phyloP scores from a whole-genome alignment of 2,329 filamentous ascomycete species.

The Diaporthe australafricana region DNA sequence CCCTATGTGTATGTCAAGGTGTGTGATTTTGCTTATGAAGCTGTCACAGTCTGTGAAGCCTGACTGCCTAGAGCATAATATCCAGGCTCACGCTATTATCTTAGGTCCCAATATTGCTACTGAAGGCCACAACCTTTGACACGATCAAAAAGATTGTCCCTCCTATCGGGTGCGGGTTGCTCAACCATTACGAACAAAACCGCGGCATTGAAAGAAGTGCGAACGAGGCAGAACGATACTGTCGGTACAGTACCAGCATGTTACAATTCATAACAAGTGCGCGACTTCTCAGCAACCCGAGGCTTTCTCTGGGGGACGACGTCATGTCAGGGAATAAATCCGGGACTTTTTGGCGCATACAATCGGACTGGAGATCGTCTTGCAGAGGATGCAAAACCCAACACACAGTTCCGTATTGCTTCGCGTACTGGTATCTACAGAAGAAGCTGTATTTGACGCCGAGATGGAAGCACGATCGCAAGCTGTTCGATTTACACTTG shows the following conservation, averaged over 20 bases:
- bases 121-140: not conserved
- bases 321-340: not conserved
- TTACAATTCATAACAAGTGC: not conserved
- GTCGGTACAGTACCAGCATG: not conserved
- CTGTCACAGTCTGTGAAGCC: not conserved
- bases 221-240: not conserved
- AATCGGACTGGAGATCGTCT: not conserved
- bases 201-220: too few species aligned
- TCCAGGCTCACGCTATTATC: not conserved
- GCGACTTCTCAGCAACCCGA: not conserved
- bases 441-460: not conserved
- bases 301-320: not conserved
- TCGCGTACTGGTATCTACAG: not conserved
- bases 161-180: not conserved
- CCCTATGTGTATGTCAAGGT: not conserved
- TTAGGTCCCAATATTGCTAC: not conserved
- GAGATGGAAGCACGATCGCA: not conserved
- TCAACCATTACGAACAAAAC: too few species aligned
- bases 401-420: not conserved
- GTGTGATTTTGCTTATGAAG: not conserved
- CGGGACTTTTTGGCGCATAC: not conserved
- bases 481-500: not conserved
- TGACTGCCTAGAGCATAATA: not conserved
- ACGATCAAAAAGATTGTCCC: not conserved
- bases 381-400: not conserved